A percentile compares a stretch with the other conserved stretches of the same genome.
These are phyloP conservation scores for Alisma plantagoaquatica DNA, from an alignment of 106 monocot genomes.

Conservation along the genomic window DNA sequence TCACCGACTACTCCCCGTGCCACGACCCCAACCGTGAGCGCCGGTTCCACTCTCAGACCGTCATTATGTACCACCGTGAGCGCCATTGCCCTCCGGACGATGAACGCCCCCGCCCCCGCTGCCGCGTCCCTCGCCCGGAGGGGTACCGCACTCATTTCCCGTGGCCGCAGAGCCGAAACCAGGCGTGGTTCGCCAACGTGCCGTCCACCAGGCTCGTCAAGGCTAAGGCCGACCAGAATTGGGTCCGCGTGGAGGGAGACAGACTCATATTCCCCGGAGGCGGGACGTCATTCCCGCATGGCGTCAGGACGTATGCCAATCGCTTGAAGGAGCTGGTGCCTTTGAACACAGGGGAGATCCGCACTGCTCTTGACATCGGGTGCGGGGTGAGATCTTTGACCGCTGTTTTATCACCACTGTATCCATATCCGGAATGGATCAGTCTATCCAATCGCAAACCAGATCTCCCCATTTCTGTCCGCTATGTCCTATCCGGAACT, in stretches of 20 bases:
- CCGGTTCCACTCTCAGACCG: slow-evolving; percentile 18
- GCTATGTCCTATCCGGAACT: too few species aligned
- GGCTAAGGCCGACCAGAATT: slow-evolving; percentile 62
- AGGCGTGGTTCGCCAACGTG: slow-evolving; percentile 59
- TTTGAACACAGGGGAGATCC: slow-evolving; percentile 33
- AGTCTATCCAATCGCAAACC: too few species aligned
- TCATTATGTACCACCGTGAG: slow-evolving; percentile 29
- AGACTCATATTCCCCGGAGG: slow-evolving; percentile 70
- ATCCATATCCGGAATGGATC: too few species aligned
- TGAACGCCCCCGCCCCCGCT: slow-evolving; percentile 17
- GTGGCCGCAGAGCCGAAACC: slow-evolving; percentile 58
- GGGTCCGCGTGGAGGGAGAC: slow-evolving; percentile 52
- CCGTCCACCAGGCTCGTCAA: slow-evolving; percentile 34
- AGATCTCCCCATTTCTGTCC: too few species aligned
- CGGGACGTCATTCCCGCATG: slow-evolving; percentile 52
- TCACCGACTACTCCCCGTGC: slow-evolving; percentile 73
- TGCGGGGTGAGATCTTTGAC: slow-evolving; percentile 72
- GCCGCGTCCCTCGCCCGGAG: slow-evolving; percentile 41
- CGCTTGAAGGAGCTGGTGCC: slow-evolving; percentile 39
- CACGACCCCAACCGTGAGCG: slow-evolving; percentile 52
- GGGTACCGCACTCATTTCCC: slow-evolving; percentile 31
- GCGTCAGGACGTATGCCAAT: slow-evolving; percentile 46
- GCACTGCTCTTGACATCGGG: slow-evolving; percentile 58
- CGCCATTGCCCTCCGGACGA: slow-evolving; percentile 52
- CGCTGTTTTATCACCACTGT: too few species aligned